Conservation (phyloP, 768 basidiomycete genomes). For the Amanita rimosa region DNA sequence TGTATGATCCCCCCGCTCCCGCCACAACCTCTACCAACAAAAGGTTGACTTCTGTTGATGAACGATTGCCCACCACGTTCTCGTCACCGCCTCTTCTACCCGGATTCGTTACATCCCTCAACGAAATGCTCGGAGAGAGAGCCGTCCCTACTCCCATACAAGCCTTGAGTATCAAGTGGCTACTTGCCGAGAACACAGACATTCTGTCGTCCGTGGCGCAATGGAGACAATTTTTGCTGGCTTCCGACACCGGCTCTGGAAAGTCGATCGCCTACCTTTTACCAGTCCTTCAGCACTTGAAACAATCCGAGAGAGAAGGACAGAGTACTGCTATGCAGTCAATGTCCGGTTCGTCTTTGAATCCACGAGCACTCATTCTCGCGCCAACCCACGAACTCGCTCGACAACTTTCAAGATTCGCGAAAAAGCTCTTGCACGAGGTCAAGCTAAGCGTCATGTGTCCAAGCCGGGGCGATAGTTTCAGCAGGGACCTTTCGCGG, state of each 20-base stretch:
- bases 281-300: constrained; percentile 72
- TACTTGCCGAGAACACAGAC: constrained; percentile 25
- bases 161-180: constrained; percentile 54
- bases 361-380: constrained; percentile 71
- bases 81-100: constrained; percentile 59
- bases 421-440: constrained; percentile 65
- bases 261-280: constrained; percentile 88
- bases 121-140: constrained; percentile 42
- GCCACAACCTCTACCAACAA: not conserved
- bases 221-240: constrained; percentile 53
- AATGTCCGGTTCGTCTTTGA: constrained; percentile 12
- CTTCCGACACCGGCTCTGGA: constrained; percentile 85
- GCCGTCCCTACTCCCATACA: constrained; percentile 73
- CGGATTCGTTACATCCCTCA: constrained; percentile 47
- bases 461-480: constrained; percentile 48
- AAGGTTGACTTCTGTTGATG: not conserved
- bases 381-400: constrained; percentile 87
- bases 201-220: constrained; percentile 11
- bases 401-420: constrained; percentile 64
- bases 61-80: constrained; percentile 31
- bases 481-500: constrained; percentile 17
- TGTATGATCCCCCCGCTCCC: constrained; percentile 2
- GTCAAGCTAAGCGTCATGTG: constrained; percentile 71
- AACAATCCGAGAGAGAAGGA: constrained; percentile 39
- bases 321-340: constrained; percentile 6